Evolutionary conservation across 257 asterid genomes (phyloP), one percentile per base, ranked within the genome.

Genomic region (Solanum habrochaites): DNA sequence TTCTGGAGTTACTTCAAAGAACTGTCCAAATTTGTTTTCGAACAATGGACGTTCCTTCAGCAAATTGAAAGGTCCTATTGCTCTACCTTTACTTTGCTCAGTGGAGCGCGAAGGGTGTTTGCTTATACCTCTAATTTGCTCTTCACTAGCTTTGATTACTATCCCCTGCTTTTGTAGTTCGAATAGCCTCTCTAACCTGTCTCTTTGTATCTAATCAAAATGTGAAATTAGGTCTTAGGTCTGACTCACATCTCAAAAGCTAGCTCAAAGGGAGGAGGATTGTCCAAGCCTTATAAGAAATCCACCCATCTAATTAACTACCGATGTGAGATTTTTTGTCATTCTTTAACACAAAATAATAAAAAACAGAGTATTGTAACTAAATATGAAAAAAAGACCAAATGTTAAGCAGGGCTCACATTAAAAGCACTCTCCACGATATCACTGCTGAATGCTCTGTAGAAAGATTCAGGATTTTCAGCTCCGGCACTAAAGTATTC

Each of bases 351-450:
- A n/a, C n/a, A n/a, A n/a, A 12, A 35, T 93, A 58, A 37, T 49
- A 39, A 73, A 12, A 35, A 69, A 20, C 10, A 35, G 18, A 42
- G 25, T 14, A 21, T 37, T 62, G 47, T 42, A 42, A 42, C 13
- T 10, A 42, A 42, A 10, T 42, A 42, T 42, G 3, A 42, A 31
- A 42, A 43, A 40, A 86, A 37, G 27, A 25, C 5, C 8, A 4
- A 81, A 31, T 23, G 58, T 35, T 56, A 23, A 40, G 7, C 11
- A 15, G 35, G 35, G 39, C 88, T 87, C 84, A 92, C 93, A 85
- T 92, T 92, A 45, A 93, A 87, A 69, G 96, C 95, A 25, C 93
- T 92, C 81, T 90, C 89, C 10, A 92, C 83, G 18, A 92, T 85
- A 80, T 90, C 93, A 64, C 85, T 88, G 92, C 93, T 90, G 95